These are phyloP conservation scores for Emergomyces pasteurianus DNA, from an alignment of 2,329 filamentous ascomycete species.

Conservation along the genomic window DNA sequence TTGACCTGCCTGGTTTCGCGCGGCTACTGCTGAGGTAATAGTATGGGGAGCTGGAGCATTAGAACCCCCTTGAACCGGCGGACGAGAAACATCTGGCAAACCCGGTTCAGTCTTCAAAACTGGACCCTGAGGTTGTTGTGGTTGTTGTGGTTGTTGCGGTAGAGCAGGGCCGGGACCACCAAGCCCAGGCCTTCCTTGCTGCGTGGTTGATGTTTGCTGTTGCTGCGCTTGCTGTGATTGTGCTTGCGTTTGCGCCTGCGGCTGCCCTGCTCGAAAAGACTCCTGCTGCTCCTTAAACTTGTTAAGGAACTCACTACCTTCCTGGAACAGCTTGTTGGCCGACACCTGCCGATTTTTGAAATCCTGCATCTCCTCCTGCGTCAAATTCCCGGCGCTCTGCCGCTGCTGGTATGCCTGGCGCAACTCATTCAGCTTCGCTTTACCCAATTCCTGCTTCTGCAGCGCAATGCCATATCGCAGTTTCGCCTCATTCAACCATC, in stretches of 20 bases:
- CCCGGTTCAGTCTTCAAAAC: background rate
- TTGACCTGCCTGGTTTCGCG: conserved; percentile 28
- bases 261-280: conserved; percentile 29
- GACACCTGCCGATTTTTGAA: conserved; percentile 31
- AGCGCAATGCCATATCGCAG: conserved; percentile 36
- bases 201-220: conserved; percentile 12
- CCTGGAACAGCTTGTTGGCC: conserved; percentile 30
- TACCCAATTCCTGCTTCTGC: conserved; percentile 38
- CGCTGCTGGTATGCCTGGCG: conserved; percentile 28
- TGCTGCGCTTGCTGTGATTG: conserved; percentile 11
- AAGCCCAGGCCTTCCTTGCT: conserved; percentile 2
- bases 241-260: conserved; percentile 18
- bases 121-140: conserved; percentile 11
- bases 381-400: conserved; percentile 27
- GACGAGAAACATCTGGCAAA: background rate
- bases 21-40: conserved; percentile 37
- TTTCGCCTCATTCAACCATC: conserved; percentile 37
- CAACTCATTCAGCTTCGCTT: conserved; percentile 31
- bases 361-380: conserved; percentile 31
- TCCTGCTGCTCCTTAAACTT: conserved; percentile 40
- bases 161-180: conserved; percentile 5
- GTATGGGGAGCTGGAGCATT: conserved; percentile 33
- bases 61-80: conserved; percentile 3
- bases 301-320: conserved; percentile 35
- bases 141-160: conserved; percentile 5